Conservation (phyloP, 768 basidiomycete genomes). For the Solioccasus polychromus region DNA sequence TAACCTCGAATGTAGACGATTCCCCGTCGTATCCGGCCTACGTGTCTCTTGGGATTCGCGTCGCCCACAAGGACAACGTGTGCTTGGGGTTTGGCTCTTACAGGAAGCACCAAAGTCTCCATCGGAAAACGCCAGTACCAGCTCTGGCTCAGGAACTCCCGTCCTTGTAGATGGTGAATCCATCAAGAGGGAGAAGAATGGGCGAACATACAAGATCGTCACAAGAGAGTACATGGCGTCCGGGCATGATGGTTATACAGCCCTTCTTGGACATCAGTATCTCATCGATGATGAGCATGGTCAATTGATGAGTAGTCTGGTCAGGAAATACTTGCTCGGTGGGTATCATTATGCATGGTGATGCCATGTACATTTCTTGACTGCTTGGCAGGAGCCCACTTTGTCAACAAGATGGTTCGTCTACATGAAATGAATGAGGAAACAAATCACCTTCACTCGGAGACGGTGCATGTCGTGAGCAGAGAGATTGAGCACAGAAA, state of each 20-base stretch:
- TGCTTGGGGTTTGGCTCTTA: constrained; percentile 68
- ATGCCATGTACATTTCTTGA: constrained; percentile 1
- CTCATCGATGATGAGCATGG: constrained; percentile 81
- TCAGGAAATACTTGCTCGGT: constrained; percentile 81
- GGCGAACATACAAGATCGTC: constrained; percentile 58
- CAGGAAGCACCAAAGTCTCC: constrained; percentile 18
- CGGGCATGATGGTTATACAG: constrained; percentile 75
- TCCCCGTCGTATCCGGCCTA: constrained; percentile 84
- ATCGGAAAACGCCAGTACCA: neutral
- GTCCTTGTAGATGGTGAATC: constrained; percentile 43
- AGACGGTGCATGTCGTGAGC: constrained; percentile 43
- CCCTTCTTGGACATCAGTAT: constrained; percentile 58
- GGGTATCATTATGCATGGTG: neutral
- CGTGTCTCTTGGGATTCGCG: constrained; percentile 88
- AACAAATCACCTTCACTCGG: constrained; percentile 37
- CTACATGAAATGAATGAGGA: constrained; percentile 27
- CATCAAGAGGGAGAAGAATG: constrained; percentile 41
- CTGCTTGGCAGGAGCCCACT: constrained; percentile 57
- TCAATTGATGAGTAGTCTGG: constrained; percentile 67
- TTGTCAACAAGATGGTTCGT: constrained; percentile 63
- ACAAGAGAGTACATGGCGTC: constrained; percentile 79
- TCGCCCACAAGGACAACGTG: constrained; percentile 63
- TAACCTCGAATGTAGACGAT: constrained; percentile 53
- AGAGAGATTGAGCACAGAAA: constrained; percentile 46
- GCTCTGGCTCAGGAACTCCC: constrained; percentile 16